Percentiles rank a stretch among this genome's conserved stretches.
These are phyloP conservation scores for Ogataea corticis DNA, from an alignment of 805 yeast genomes.

Conservation along the genomic window DNA sequence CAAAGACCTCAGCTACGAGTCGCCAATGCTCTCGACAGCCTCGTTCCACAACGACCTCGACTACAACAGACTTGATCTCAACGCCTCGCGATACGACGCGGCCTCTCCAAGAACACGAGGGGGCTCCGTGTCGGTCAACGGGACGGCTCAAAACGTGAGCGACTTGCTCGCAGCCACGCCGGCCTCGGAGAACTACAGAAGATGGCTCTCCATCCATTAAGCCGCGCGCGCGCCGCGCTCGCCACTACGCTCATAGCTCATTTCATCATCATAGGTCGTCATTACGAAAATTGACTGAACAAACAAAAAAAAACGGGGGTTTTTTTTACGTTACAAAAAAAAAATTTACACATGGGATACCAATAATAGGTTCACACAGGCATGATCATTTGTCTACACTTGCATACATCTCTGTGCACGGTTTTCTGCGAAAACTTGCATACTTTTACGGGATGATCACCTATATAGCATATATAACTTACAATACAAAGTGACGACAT, in stretches of 20 bases:
- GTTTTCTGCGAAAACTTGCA: not conserved
- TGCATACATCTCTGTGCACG: not conserved
- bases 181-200: conserved; percentile 35
- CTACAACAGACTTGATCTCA: conserved; percentile 32
- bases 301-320: conserved; percentile 5
- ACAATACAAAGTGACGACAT: not conserved
- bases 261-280: conserved; percentile 2
- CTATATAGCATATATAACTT: conserved; percentile 1
- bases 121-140: not conserved
- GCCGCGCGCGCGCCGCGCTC: not conserved
- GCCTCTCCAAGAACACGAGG: conserved; percentile 5
- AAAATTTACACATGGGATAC: not conserved
- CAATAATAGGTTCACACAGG: not conserved
- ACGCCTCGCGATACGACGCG: conserved; percentile 13
- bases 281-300: not conserved
- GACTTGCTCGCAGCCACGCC: conserved; percentile 28
- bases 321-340: not conserved
- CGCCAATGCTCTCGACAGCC: conserved; percentile 31
- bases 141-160: conserved; percentile 29
- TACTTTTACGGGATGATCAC: not conserved
- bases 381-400: not conserved
- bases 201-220: conserved; percentile 32
- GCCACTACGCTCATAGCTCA: conserved; percentile 1
- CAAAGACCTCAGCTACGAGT: conserved; percentile 32
- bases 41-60: conserved; percentile 28